Conservation (phyloP, 2,329 filamentous ascomycete genomes). For the Aspergillus transmontanensis region DNA sequence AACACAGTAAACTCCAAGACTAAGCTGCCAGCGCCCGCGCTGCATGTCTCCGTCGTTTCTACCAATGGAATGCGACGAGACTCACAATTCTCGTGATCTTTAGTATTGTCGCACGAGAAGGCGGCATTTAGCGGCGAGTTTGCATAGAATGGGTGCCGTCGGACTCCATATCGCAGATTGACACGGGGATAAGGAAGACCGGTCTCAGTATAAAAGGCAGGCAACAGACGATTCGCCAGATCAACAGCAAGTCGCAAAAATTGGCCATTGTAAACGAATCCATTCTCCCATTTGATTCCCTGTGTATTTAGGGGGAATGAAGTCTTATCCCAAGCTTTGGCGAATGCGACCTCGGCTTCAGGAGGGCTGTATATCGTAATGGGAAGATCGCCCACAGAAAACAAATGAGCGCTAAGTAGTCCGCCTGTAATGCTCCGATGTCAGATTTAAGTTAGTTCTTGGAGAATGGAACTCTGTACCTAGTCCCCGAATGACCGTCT, state of each 20-base stretch:
- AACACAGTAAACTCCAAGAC: slow-evolving; percentile 91
- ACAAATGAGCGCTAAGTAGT: slow-evolving; percentile 87
- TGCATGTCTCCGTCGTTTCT: slow-evolving; percentile 95
- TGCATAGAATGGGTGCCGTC: slow-evolving; percentile 71
- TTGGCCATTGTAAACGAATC: slow-evolving; percentile 84
- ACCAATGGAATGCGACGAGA: slow-evolving; percentile 32
- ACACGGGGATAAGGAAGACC: slow-evolving; percentile 94
- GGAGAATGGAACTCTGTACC: slow-evolving; percentile 30
- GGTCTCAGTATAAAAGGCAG: slow-evolving; percentile 88
- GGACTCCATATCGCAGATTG: slow-evolving; percentile 82
- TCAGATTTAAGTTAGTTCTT: neutral
- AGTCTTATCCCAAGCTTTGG: slow-evolving; percentile 45
- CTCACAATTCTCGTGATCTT: slow-evolving; percentile 49
- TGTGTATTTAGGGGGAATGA: slow-evolving; percentile 21
- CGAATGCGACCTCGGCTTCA: slow-evolving; percentile 38
- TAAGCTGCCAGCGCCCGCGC: slow-evolving; percentile 91
- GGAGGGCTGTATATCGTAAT: slow-evolving; percentile 73
- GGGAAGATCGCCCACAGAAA: slow-evolving; percentile 86
- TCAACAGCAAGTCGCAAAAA: slow-evolving; percentile 86
- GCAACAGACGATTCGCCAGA: slow-evolving; percentile 78
- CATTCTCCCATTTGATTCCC: slow-evolving; percentile 71
- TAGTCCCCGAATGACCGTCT: slow-evolving; percentile 88
- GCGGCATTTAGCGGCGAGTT: slow-evolving; percentile 75
- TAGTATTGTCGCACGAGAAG: slow-evolving; percentile 47
- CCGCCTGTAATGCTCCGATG: slow-evolving; percentile 58